Percentiles rank a stretch among this genome's conserved stretches.
phyloP scores from a whole-genome alignment of 345 rosid genomes.

The Brassica nigra region DNA sequence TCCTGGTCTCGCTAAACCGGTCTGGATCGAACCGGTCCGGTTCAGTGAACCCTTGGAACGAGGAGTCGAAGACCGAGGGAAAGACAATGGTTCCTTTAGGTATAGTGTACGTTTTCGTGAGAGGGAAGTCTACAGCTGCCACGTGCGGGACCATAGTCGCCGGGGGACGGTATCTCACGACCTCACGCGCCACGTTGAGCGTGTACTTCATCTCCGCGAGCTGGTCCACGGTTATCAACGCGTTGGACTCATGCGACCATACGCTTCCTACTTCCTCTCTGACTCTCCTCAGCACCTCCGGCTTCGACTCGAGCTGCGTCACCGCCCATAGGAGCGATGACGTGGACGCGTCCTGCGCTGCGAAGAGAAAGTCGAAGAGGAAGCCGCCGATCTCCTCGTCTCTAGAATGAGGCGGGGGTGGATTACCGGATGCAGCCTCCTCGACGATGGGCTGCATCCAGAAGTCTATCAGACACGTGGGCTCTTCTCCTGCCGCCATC shows the following conservation, averaged over 20 bases:
- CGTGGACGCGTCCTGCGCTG: constrained; percentile 91
- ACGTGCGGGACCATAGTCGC: not conserved
- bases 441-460: constrained; percentile 70
- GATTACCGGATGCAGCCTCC: constrained; percentile 45
- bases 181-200: not conserved
- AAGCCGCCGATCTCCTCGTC: constrained; percentile 65
- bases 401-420: constrained; percentile 47
- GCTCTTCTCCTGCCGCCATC: constrained; percentile 59
- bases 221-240: not conserved
- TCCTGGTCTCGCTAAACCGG: not conserved
- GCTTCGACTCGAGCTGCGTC: constrained; percentile 71
- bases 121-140: not conserved
- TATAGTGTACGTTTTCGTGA: not conserved
- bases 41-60: not conserved
- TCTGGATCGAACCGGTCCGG: not conserved
- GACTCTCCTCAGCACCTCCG: constrained; percentile 59
- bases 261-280: constrained; percentile 57
- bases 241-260: not conserved
- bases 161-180: not conserved
- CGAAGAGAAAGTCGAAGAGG: constrained; percentile 81
- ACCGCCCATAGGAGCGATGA: constrained; percentile 87
- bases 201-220: not conserved
- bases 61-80: not conserved
- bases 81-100: not conserved
- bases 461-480: constrained; percentile 70